Conservation (phyloP, 495 filamentous ascomycete genomes). For the Amniculicola lignicola region DNA sequence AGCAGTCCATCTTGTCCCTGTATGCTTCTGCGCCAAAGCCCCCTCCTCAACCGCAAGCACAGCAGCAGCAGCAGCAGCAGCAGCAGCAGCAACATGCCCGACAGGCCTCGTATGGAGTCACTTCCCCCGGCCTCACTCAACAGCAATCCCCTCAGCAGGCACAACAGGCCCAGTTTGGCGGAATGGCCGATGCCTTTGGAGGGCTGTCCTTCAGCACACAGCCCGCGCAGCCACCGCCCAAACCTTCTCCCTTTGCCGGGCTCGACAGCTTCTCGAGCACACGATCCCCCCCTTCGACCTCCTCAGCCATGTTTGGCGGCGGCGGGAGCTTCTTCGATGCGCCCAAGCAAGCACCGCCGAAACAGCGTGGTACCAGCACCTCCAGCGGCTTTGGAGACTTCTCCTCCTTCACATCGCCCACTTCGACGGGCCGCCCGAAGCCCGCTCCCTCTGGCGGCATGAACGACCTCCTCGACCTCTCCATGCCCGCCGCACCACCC, state of each 20-base stretch:
- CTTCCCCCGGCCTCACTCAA: constrained; percentile 41
- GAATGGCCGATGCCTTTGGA: constrained; percentile 84
- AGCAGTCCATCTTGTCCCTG: constrained; percentile 93
- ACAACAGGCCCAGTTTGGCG: constrained; percentile 58
- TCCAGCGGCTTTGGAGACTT: constrained; percentile 43
- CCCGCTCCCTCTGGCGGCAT: constrained; percentile 47
- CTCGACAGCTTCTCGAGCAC: constrained; percentile 59
- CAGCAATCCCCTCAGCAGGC: constrained; percentile 31
- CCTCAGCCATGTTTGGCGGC: constrained; percentile 51
- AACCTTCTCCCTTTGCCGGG: constrained; percentile 71
- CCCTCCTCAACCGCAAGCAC: constrained; percentile 59
- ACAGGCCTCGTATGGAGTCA: constrained; percentile 63
- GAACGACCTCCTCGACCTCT: constrained; percentile 79
- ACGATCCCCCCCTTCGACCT: constrained; percentile 47
- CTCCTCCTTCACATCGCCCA: constrained; percentile 36
- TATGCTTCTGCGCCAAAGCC: constrained; percentile 66
- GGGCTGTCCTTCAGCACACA: constrained; percentile 70
- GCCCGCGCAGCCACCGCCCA: constrained; percentile 53
- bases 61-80: constrained; percentile 60
- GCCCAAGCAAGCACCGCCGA: constrained; percentile 32
- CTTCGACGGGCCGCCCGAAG: constrained; percentile 40
- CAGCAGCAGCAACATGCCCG: constrained; percentile 61
- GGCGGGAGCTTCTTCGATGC: constrained; percentile 76
- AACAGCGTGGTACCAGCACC: constrained; percentile 14
- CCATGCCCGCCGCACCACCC: constrained; percentile 34